phyloP scores from a whole-genome alignment of 768 basidiomycete species.

The Leccinum variicolor region DNA sequence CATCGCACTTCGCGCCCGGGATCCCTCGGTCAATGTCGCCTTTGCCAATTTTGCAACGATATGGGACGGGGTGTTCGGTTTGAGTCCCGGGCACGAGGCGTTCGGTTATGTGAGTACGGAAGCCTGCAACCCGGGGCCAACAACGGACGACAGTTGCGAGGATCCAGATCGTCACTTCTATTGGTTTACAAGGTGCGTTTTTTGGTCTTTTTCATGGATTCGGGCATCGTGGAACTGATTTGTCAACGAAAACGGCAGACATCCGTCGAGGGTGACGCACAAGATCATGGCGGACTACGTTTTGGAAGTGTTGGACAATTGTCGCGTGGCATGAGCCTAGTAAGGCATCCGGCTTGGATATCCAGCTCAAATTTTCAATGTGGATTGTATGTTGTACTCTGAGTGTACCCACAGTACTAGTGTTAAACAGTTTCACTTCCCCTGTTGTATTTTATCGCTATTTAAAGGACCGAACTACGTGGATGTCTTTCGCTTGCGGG shows the following conservation, averaged over 20 bases:
- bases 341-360: not conserved
- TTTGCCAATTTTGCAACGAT: conserved; percentile 48
- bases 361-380: not conserved
- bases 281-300: conserved; percentile 55
- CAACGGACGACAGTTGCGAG: conserved; percentile 32
- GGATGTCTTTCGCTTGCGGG: not conserved
- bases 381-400: not conserved
- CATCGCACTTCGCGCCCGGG: conserved; percentile 28
- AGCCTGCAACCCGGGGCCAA: conserved; percentile 35
- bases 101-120: conserved; percentile 47
- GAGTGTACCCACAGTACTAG: not conserved
- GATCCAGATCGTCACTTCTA: conserved; percentile 52
- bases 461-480: not conserved
- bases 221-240: not conserved
- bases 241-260: conserved; percentile 26
- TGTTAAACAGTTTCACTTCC: not conserved
- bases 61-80: conserved; percentile 46
- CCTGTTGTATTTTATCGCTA: not conserved
- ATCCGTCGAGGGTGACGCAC: conserved; percentile 48
- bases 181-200: conserved; percentile 46
- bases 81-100: conserved; percentile 41
- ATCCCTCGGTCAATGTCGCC: conserved; percentile 37
- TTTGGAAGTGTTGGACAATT: conserved; percentile 35
- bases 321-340: conserved; percentile 18
- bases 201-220: too few relatives aligned